These are phyloP conservation scores for Nigrospora osmanthi DNA, from an alignment of 2,329 filamentous ascomycete genomes.

Conservation along the genomic window DNA sequence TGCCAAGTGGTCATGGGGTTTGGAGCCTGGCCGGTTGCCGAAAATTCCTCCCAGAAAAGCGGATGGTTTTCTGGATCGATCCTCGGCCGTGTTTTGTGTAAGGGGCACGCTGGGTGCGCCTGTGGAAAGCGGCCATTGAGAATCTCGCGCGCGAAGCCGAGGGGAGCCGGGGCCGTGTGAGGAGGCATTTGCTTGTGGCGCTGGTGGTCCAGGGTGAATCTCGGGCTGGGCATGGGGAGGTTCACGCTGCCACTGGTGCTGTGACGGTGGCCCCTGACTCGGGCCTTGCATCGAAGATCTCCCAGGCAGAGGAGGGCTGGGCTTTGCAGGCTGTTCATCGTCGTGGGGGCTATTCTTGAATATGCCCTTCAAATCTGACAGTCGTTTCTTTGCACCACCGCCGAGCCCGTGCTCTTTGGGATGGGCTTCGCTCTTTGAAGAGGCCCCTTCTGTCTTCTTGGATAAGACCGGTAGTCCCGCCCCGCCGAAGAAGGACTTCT, in stretches of 20 bases:
- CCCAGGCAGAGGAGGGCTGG: conserved; percentile 2
- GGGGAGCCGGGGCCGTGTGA: too few relatives aligned
- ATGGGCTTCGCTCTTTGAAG: background rate
- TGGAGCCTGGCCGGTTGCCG: conserved; percentile 14
- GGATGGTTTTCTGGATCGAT: conserved; percentile 14
- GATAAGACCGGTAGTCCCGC: background rate
- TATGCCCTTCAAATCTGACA: conserved; percentile 23
- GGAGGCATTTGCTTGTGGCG: background rate
- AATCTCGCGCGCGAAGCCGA: background rate
- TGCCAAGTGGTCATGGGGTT: conserved; percentile 13
- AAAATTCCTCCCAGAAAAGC: conserved; percentile 17
- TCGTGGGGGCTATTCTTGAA: conserved; percentile 19
- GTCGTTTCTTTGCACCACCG: conserved; percentile 14
- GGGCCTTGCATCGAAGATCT: background rate
- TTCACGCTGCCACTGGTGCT: background rate
- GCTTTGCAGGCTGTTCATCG: conserved; percentile 16
- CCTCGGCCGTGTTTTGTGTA: conserved; percentile 9
- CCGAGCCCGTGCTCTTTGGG: conserved; percentile 5
- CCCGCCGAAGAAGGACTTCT: conserved; percentile 28
- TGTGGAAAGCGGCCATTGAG: background rate
- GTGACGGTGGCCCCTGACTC: background rate
- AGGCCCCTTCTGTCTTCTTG: background rate
- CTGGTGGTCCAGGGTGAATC: background rate
- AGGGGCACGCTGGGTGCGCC: background rate
- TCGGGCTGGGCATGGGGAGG: background rate